phyloP scores from a whole-genome alignment of 352 stramenopile species.

The Phytophthora vignae region DNA sequence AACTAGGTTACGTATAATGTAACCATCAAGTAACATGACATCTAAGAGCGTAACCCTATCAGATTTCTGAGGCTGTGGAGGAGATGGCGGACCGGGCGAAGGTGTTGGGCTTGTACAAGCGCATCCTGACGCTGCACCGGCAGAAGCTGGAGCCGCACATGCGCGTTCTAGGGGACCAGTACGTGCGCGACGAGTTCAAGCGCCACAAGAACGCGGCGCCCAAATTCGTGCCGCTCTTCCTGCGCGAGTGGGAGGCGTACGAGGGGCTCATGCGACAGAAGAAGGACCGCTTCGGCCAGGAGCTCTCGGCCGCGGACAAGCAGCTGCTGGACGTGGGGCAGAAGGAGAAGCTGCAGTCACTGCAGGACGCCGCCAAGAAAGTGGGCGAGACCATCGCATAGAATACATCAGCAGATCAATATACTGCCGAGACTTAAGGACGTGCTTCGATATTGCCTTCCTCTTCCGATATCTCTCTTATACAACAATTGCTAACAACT shows the following conservation, averaged over 20 bases:
- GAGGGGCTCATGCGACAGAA: slow-evolving; percentile 57
- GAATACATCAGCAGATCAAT: slow-evolving; percentile 1
- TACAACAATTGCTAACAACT: too few relatives aligned
- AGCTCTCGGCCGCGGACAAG: slow-evolving; percentile 68
- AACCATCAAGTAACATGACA: neutral
- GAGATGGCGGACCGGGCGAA: slow-evolving; percentile 49
- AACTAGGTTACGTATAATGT: neutral
- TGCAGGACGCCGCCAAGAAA: slow-evolving; percentile 75
- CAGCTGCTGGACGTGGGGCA: slow-evolving; percentile 72
- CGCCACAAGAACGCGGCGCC: slow-evolving; percentile 77
- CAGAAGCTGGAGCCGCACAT: slow-evolving; percentile 82
- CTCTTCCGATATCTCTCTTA: too few relatives aligned
- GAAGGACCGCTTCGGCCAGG: slow-evolving; percentile 70
- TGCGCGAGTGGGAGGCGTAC: slow-evolving; percentile 85
- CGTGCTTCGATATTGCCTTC: neutral
- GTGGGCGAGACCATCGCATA: slow-evolving; percentile 70
- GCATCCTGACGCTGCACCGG: slow-evolving; percentile 82
- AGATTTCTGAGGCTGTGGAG: neutral
- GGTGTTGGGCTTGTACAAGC: slow-evolving; percentile 75
- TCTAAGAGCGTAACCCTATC: neutral
- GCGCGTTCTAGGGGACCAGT: slow-evolving; percentile 85
- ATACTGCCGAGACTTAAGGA: neutral
- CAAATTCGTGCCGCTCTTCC: slow-evolving; percentile 83
- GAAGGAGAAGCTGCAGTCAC: slow-evolving; percentile 70
- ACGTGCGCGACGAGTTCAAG: slow-evolving; percentile 89